Base-by-base conservation (phyloP, 495 filamentous ascomycete genomes). In the Xylaria grammica region DNA sequence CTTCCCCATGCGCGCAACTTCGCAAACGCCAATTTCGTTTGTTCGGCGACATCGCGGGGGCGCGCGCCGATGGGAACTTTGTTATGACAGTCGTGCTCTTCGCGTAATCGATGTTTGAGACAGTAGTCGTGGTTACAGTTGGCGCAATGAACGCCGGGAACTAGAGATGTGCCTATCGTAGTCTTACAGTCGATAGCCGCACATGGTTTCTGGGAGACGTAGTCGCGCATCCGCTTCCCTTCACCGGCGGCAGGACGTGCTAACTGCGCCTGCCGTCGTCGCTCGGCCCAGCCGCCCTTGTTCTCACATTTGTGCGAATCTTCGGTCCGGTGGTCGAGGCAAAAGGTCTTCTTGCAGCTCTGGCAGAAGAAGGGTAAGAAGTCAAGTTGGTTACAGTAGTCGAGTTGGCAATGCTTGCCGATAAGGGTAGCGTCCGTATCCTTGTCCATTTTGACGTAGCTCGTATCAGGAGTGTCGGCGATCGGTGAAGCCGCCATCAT, bases 321-420 rank as follows among this genome's bases (percentile, higher is more conserved):
- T 78, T 97, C 94, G 72, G 87, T 90, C 58, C 95, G 92, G 84
- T 99, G 95, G 74, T 97, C 93, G 72, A 96, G 90, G 75, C 95
- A 99, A 84, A 87, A 99, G 51, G 89, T 96, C 50, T 88, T 85
- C 67, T 73, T 69, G 71, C 95, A 99, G 74, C 89, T 93, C 77
- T 95, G 90, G 83, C 95, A 99, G 68, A 87, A 84, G 80, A 97
- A 99, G 42, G 95, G 95, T 11, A 99, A 89, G 80, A 98, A 98
- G 79, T 98, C 96, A 50, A 98, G 91, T 72, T 91, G 89, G 74
- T 93, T 88, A 85, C 95, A 99, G 84, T 91, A 93, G 67, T 87
- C 78, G 79, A 90, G 88, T 77, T 97, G 87, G 84, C 95, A 99
- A 81, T 97, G 93, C 59, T 87, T 86, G 70, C 95, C 95, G 74